These are phyloP conservation scores for Dendrostoma leiphaemia DNA, from an alignment of 2,329 filamentous ascomycete genomes.

Conservation along the genomic window DNA sequence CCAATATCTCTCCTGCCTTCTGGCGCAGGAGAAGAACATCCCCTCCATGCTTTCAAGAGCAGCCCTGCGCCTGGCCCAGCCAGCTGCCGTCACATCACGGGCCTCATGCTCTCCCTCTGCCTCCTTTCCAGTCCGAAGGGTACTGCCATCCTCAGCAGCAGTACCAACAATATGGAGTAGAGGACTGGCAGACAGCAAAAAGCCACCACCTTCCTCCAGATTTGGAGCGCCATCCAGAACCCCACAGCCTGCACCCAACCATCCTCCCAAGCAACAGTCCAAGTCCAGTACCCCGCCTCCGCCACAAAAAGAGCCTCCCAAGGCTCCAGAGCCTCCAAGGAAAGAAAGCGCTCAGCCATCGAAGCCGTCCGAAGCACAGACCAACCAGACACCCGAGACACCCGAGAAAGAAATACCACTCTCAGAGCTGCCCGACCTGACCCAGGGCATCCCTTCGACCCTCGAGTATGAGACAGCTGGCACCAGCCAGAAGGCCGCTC, in stretches of 20 bases:
- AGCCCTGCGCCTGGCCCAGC: conserved; percentile 35
- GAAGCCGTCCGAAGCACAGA: conserved; percentile 7
- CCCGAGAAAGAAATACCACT: conserved; percentile 48
- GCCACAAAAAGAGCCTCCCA: conserved; percentile 1
- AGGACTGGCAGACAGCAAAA: conserved; percentile 41
- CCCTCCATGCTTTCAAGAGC: conserved; percentile 38
- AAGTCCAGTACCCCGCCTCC: conserved; percentile 7
- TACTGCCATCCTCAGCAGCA: conserved; percentile 21
- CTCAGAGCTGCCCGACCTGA: conserved; percentile 81
- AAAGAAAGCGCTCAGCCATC: conserved; percentile 8
- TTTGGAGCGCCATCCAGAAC: conserved; percentile 22
- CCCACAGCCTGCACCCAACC: conserved; percentile 7
- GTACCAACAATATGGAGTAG: conserved; percentile 39
- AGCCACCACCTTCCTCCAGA: conserved; percentile 24
- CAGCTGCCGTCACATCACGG: conserved; percentile 29
- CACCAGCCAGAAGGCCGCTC: conserved; percentile 35
- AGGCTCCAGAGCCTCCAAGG: conserved; percentile 4
- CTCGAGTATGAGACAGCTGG: conserved; percentile 71
- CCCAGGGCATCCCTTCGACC: conserved; percentile 92
- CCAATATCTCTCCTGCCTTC: neutral
- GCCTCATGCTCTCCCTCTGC: conserved; percentile 23
- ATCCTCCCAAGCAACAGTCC: conserved; percentile 6
- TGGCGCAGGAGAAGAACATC: neutral
- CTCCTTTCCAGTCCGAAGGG: conserved; percentile 26
- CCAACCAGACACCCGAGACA: conserved; percentile 27